Percentiles rank a stretch among this genome's conserved stretches.
Conservation (phyloP, 768 basidiomycete genomes). For the Amanita jacksonii region DNA sequence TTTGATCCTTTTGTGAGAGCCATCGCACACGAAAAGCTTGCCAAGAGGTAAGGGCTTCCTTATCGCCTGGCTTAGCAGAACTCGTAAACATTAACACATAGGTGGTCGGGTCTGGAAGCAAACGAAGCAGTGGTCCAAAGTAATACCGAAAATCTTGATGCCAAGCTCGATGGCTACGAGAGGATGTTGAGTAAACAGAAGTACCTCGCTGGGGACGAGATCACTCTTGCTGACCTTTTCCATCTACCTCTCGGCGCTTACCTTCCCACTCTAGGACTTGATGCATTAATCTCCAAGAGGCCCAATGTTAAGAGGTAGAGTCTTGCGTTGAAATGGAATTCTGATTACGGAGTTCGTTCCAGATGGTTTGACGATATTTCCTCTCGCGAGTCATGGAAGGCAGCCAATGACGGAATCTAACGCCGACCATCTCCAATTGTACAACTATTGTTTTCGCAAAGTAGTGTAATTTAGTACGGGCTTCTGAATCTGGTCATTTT, state of each 20-base stretch:
- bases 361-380: conserved; percentile 26
- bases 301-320: conserved; percentile 35
- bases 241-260: conserved; percentile 35
- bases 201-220: conserved; percentile 47
- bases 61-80: too few species aligned
- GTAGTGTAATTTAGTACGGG: conserved; percentile 40
- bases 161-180: conserved; percentile 46
- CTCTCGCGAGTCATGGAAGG: conserved; percentile 37
- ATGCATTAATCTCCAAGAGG: conserved; percentile 18
- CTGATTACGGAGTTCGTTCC: background rate
- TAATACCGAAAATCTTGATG: conserved; percentile 21
- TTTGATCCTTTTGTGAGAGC: conserved; percentile 40
- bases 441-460: conserved; percentile 20
- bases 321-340: background rate
- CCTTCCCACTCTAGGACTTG: too few species aligned
- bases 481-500: too few species aligned
- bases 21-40: conserved; percentile 38
- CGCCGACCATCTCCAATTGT: too few species aligned
- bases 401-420: conserved; percentile 30
- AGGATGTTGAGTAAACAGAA: conserved; percentile 43
- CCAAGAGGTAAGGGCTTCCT: conserved; percentile 31
- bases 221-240: conserved; percentile 51
- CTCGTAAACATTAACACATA: conserved; percentile 1
- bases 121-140: conserved; percentile 22
- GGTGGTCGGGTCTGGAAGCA: conserved; percentile 16